Evolutionary conservation across 2,329 filamentous ascomycete genomes (phyloP).

Genomic region (Aspergillus costaricaensis): DNA sequence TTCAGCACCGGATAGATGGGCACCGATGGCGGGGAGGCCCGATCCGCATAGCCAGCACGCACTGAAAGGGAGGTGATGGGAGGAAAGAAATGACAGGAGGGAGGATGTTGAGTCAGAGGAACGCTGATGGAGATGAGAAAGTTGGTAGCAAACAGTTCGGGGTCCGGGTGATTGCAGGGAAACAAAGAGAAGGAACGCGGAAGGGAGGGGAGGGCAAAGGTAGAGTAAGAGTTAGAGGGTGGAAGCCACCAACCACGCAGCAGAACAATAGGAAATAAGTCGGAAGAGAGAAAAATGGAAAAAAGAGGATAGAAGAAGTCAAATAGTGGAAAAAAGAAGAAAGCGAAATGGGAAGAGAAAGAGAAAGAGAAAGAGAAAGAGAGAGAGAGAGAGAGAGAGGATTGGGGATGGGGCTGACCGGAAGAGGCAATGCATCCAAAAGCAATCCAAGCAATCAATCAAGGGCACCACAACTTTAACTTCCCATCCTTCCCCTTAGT

Average conservation of each 20-base stretch:
- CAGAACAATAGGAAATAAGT: neutral
- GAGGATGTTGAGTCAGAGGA: neutral
- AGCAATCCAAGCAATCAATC: neutral
- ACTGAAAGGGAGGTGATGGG: neutral
- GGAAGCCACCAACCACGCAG: neutral
- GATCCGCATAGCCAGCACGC: neutral
- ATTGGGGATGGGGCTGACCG: conserved; percentile 20
- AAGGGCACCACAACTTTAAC: neutral
- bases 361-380: conserved; percentile 1
- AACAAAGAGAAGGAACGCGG: neutral
- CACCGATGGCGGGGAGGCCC: conserved; percentile 10
- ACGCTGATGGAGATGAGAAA: neutral
- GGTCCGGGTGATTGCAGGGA: neutral
- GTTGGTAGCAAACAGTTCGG: too few species aligned
- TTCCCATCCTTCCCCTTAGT: neutral
- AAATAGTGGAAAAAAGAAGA: too few species aligned
- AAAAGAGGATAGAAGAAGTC: neutral
- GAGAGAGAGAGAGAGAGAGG: conserved; percentile 11
- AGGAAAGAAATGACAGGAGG: neutral
- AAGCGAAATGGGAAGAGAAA: too few species aligned
- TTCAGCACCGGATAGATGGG: conserved; percentile 13
- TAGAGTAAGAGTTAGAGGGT: neutral
- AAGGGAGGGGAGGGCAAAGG: conserved; percentile 3
- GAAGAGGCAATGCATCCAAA: conserved; percentile 5
- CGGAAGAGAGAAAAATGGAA: neutral